phyloP scores from a whole-genome alignment of 140 eudicot genomes.

The Flaveria floridana region DNA sequence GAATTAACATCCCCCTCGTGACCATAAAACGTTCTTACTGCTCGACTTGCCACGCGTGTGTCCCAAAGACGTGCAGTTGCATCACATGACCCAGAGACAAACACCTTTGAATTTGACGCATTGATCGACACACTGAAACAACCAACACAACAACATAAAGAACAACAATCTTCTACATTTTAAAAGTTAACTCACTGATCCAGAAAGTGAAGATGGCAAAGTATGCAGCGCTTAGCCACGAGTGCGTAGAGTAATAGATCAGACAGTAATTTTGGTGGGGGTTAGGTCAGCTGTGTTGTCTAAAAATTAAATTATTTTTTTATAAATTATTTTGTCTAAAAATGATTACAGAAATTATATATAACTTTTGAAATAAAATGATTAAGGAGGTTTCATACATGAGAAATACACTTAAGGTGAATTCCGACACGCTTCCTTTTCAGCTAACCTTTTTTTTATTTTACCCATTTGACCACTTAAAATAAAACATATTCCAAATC shows the following conservation, averaged over 20 bases:
- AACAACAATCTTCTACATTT: constrained; percentile 4
- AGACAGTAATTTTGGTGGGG: not conserved
- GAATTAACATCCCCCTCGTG: constrained; percentile 90
- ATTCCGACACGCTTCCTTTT: not conserved
- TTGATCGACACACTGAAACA: constrained; percentile 70
- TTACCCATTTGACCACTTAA: not conserved
- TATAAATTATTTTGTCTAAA: no score
- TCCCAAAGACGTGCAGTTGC: constrained; percentile 94
- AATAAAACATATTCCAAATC: not conserved
- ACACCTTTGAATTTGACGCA: constrained; percentile 74
- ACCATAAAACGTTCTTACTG: constrained; percentile 81
- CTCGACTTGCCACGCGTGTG: constrained; percentile 92
- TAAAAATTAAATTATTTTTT: not conserved
- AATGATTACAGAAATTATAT: no score
- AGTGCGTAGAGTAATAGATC: not conserved
- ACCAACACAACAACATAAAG: constrained; percentile 18
- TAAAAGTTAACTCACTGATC: constrained; percentile 11
- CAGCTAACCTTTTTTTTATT: not conserved
- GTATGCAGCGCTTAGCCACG: not conserved
- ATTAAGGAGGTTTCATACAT: not conserved
- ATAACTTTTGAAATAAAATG: no score
- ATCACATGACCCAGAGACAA: constrained; percentile 92
- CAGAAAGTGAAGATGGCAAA: not conserved
- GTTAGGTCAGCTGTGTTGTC: not conserved
- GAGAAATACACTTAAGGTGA: not conserved